Evolutionary conservation across 768 basidiomycete species (phyloP), one percentile per base, ranked within the genome.

Genomic region (Kwoniella dendrophila): DNA sequence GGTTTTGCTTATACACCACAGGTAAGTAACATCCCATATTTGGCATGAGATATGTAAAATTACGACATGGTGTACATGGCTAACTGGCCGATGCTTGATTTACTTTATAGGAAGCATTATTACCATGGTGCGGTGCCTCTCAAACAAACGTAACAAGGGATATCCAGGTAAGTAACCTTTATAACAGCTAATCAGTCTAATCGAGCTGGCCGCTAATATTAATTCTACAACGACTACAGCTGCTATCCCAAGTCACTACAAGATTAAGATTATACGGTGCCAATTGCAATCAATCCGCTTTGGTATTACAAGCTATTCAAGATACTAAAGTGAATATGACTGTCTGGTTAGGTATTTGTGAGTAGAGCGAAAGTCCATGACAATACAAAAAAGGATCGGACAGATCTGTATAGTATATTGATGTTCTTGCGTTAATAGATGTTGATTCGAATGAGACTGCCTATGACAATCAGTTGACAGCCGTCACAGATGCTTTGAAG

Each of bases 311-410:
- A 67, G 95, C 94, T 18, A 92, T 99, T 70, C 83, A 87, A 70
- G 86, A 86, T 62, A 96, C 94, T 34, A 90, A 94, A 79, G 89
- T 92, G 38, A 82, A 95, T 78, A 84, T 96, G 85, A 82, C 79
- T 3, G 89, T 94, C 4, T 92, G 82, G 69, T 61, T 78, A 2
- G 78, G 72, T 36, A 75, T 80, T 27, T 80, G 75, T 74, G 53
- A 60, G 71, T 66, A n/a, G 18, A 20, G 2, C 16, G 16, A 5
- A 38, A 8, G 14, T 24, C 18, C 22, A 45, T 18, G 20, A 18
- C 4, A 45, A n/a, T 5, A 11, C 66, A 3, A 4, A 24, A 0
- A 22, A 45, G 16, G 5, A 24, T 48, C 4, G 24, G 55, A 33
- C 40, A 56, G 53, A 54, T 45, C 24, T 18, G 54, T 56, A 11